Percentiles rank a stretch among this genome's conserved stretches.
phyloP scores from a whole-genome alignment of 441 rosid genomes.

The Eugenia klotzschiana region DNA sequence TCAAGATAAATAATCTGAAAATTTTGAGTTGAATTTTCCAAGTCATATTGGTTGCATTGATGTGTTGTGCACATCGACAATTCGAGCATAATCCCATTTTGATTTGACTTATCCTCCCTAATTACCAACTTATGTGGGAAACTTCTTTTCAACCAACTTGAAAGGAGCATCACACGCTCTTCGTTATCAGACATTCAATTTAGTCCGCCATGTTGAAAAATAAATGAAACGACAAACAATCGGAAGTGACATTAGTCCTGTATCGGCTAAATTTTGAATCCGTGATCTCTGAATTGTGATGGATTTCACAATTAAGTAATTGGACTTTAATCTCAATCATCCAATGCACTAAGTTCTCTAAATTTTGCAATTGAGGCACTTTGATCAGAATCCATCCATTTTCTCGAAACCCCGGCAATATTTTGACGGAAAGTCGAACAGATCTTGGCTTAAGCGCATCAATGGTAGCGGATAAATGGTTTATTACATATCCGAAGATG shows the following conservation, averaged over 20 bases:
- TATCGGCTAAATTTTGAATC: not conserved
- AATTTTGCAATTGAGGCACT: not conserved
- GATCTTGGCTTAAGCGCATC: not conserved
- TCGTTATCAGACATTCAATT: not conserved
- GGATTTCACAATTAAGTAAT: not conserved
- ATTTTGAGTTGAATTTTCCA: not conserved
- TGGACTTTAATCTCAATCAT: not conserved
- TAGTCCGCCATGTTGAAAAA: not conserved
- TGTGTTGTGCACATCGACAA: not conserved
- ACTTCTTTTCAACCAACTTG: not conserved
- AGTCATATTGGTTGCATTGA: not conserved
- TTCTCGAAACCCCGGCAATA: not conserved
- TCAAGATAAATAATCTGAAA: not conserved
- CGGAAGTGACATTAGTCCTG: too few relatives aligned
- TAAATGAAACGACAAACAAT: not conserved
- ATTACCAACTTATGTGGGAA: not conserved
- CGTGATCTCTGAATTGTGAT: not conserved
- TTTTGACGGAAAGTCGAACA: not conserved
- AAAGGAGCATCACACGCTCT: not conserved
- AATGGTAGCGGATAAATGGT: not conserved
- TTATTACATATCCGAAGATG: not conserved
- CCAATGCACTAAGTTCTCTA: too few relatives aligned
- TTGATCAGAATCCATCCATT: not conserved
- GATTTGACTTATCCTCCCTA: not conserved
- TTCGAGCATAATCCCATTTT: not conserved